phyloP scores from a whole-genome alignment of 2,329 filamentous ascomycete genomes.

The Sporothrix brasiliensis region DNA sequence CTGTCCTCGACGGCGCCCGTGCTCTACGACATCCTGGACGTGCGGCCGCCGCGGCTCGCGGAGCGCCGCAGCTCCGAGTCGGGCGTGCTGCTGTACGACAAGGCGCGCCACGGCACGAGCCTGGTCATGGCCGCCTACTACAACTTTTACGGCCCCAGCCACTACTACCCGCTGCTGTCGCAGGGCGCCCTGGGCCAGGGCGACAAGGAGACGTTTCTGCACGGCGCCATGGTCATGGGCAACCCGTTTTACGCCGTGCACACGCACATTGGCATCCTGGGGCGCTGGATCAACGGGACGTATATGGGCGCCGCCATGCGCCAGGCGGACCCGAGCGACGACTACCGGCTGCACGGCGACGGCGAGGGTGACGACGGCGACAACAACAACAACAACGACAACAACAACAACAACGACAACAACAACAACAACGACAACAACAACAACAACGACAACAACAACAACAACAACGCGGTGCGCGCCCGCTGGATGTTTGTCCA shows the following conservation, averaged over 20 bases:
- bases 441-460: no score
- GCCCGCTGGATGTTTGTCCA: constrained; percentile 44
- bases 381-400: no score
- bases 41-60: constrained; percentile 41
- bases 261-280: constrained; percentile 42
- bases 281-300: constrained; percentile 41
- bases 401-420: no score
- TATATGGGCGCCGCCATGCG: constrained; percentile 40
- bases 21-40: constrained; percentile 50
- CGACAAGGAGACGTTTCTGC: constrained; percentile 55
- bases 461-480: background rate
- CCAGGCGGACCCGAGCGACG: constrained; percentile 42
- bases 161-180: constrained; percentile 54
- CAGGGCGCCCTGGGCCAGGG: constrained; percentile 50
- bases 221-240: constrained; percentile 49
- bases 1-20: constrained; percentile 47
- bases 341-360: constrained; percentile 35
- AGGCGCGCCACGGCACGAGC: constrained; percentile 50
- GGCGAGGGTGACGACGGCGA: no score
- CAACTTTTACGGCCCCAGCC: constrained; percentile 56
- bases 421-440: no score
- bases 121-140: constrained; percentile 57
- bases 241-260: constrained; percentile 48
- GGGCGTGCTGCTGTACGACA: constrained; percentile 54
- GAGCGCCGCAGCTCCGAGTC: constrained; percentile 50